These are phyloP conservation scores for Margaritispora aquatica DNA, from an alignment of 495 filamentous ascomycete genomes.

Conservation along the genomic window DNA sequence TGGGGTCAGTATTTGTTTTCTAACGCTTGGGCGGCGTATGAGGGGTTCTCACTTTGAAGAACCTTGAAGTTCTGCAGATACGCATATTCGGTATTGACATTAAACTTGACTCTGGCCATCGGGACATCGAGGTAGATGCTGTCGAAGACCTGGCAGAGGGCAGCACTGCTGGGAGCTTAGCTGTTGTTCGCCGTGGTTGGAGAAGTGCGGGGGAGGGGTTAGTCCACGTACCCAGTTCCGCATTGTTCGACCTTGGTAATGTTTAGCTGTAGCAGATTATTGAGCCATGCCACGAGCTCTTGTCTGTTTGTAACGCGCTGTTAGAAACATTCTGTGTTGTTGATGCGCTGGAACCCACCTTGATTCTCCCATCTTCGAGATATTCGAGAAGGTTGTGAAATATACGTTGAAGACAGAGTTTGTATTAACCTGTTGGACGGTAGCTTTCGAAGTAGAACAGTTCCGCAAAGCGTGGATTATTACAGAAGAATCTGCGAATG, in stretches of 20 bases:
- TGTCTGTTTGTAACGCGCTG: constrained; percentile 53
- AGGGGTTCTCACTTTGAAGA: constrained; percentile 48
- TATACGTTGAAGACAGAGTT: neutral
- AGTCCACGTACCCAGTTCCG: constrained; percentile 75
- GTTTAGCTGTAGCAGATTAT: constrained; percentile 94
- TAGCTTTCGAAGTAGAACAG: neutral
- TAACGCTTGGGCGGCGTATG: neutral
- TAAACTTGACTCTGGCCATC: constrained; percentile 96
- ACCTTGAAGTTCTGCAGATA: constrained; percentile 98
- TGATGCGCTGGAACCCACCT: constrained; percentile 19
- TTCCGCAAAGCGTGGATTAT: no score
- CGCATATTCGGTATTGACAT: constrained; percentile 92
- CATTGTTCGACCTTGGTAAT: constrained; percentile 98
- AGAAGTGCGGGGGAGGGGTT: constrained; percentile 27
- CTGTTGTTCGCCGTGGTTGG: constrained; percentile 2
- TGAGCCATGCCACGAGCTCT: constrained; percentile 94
- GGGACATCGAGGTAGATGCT: constrained; percentile 95
- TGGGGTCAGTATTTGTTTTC: constrained; percentile 3
- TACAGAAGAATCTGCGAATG: neutral
- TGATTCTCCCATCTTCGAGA: constrained; percentile 25
- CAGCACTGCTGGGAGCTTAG: constrained; percentile 57
- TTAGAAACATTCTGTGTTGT: constrained; percentile 13
- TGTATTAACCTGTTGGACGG: neutral
- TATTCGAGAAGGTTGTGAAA: neutral
- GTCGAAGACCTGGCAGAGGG: constrained; percentile 94